Conservation (phyloP, 352 stramenopile genomes). For the Phytophthora citrophthora region DNA sequence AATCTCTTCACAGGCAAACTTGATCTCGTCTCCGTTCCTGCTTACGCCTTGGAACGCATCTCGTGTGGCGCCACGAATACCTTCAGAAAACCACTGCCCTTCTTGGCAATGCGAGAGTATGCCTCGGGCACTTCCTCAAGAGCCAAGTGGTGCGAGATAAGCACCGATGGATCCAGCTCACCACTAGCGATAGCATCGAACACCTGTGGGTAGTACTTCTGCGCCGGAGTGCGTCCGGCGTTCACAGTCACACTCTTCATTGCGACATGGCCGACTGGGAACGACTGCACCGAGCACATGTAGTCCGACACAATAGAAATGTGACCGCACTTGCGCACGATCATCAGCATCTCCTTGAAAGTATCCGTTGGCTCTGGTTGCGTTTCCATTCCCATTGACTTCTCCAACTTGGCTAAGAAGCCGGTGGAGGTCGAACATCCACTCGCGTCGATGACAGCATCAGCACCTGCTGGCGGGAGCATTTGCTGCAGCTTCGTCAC, state of each 20-base stretch:
- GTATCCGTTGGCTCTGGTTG: conserved; percentile 57
- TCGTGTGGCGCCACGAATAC: conserved; percentile 59
- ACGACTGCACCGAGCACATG: conserved; percentile 42
- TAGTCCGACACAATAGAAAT: conserved; percentile 68
- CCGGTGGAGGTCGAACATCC: conserved; percentile 41
- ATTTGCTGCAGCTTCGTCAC: conserved; percentile 55
- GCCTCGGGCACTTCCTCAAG: conserved; percentile 63
- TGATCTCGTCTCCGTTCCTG: background rate
- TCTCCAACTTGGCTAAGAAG: conserved; percentile 52
- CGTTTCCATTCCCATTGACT: conserved; percentile 54
- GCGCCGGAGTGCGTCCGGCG: conserved; percentile 51
- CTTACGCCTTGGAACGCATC: conserved; percentile 44
- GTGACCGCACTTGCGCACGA: conserved; percentile 64
- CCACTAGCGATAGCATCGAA: conserved; percentile 60
- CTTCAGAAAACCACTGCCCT: conserved; percentile 68
- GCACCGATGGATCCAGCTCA: conserved; percentile 56
- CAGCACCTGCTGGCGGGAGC: conserved; percentile 55
- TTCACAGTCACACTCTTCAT: conserved; percentile 69
- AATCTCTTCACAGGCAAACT: background rate
- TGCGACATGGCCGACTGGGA: conserved; percentile 64
- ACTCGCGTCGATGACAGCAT: conserved; percentile 64
- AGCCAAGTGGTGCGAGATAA: conserved; percentile 63
- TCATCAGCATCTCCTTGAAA: conserved; percentile 65
- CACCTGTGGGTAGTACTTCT: conserved; percentile 66
- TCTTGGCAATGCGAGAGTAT: conserved; percentile 60